These are phyloP conservation scores for Aspergillus transmontanensis DNA, from an alignment of 2,329 filamentous ascomycete genomes.

Conservation along the genomic window DNA sequence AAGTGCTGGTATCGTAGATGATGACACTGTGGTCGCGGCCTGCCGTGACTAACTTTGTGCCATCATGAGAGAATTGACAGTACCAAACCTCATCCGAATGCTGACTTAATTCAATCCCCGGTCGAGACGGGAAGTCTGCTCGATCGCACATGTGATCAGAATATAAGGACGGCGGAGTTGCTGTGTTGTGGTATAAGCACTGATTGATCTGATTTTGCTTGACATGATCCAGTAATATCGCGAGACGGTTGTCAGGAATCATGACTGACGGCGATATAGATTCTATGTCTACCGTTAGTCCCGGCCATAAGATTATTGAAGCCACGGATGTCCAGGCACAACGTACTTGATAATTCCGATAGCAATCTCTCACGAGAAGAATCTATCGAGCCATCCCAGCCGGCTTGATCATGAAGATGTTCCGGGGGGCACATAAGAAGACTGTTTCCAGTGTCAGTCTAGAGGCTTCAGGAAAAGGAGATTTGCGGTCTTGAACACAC, in stretches of 20 bases:
- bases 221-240: constrained; percentile 76
- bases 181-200: constrained; percentile 87
- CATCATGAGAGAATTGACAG: constrained; percentile 86
- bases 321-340: not conserved
- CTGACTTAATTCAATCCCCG: constrained; percentile 69
- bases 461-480: not conserved
- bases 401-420: constrained; percentile 73
- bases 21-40: constrained; percentile 74
- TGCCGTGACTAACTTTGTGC: constrained; percentile 77
- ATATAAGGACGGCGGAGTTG: constrained; percentile 78
- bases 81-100: constrained; percentile 89
- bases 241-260: constrained; percentile 89
- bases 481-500: constrained; percentile 12
- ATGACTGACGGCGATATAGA: constrained; percentile 95
- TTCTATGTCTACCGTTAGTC: constrained; percentile 52
- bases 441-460: constrained; percentile 46
- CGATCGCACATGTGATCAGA: constrained; percentile 83
- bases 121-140: constrained; percentile 74
- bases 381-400: constrained; percentile 81
- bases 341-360: constrained; percentile 79
- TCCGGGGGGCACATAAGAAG: constrained; percentile 86
- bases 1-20: constrained; percentile 78
- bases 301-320: constrained; percentile 5
- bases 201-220: constrained; percentile 80
- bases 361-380: constrained; percentile 74